Evolutionary conservation across 2,329 filamentous ascomycete genomes (phyloP).

Genomic region (Stromatinia cepivora): DNA sequence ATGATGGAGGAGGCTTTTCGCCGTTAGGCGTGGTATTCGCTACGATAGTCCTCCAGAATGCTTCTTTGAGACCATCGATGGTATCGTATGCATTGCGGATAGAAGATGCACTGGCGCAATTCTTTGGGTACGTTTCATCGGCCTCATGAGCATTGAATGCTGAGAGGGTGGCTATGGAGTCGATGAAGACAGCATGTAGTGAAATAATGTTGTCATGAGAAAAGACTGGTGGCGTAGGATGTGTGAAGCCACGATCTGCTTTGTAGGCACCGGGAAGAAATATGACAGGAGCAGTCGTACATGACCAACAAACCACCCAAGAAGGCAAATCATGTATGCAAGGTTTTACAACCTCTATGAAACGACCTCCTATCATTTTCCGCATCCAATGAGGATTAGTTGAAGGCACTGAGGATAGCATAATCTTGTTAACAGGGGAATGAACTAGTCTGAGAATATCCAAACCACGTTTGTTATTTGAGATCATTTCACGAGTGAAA

Average conservation of each 20-base stretch:
- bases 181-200: slow-evolving; percentile 3
- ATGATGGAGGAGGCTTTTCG: slow-evolving; percentile 11
- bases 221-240: neutral
- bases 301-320: slow-evolving; percentile 22
- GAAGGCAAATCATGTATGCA: slow-evolving; percentile 12
- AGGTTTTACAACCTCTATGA: neutral
- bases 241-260: slow-evolving; percentile 9
- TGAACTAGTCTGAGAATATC: slow-evolving; percentile 18
- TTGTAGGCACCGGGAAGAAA: slow-evolving; percentile 10
- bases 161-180: slow-evolving; percentile 11
- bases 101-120: neutral
- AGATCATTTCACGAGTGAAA: slow-evolving; percentile 19
- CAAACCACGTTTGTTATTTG: slow-evolving; percentile 16
- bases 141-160: slow-evolving; percentile 15
- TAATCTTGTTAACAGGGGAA: slow-evolving; percentile 7
- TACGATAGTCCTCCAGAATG: slow-evolving; percentile 18
- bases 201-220: neutral
- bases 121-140: neutral
- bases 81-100: slow-evolving; percentile 11
- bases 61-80: slow-evolving; percentile 9
- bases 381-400: slow-evolving; percentile 10
- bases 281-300: neutral
- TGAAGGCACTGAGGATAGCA: neutral
- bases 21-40: slow-evolving; percentile 11
- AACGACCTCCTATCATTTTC: neutral